These are phyloP conservation scores for Vaccinium macrocarpon DNA, from an alignment of 148 eudicot species.

Conservation along the genomic window DNA sequence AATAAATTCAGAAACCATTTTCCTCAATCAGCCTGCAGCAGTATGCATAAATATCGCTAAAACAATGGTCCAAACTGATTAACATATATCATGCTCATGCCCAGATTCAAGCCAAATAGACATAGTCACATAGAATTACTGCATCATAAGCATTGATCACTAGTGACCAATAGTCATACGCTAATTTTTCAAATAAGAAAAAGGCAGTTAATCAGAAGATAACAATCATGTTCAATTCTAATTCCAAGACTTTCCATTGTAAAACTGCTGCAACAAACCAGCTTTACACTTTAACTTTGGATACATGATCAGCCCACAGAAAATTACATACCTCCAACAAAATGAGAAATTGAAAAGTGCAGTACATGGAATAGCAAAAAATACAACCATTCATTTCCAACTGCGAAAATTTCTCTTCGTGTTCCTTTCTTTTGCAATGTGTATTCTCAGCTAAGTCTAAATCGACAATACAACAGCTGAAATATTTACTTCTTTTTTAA, in stretches of 20 bases:
- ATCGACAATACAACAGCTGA: neutral
- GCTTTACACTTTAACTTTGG: neutral
- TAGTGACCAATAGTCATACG: neutral
- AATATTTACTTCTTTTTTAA: neutral
- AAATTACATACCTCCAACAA: neutral
- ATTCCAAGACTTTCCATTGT: neutral
- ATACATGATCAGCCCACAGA: neutral
- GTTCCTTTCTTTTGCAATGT: neutral
- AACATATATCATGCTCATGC: neutral
- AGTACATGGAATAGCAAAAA: neutral
- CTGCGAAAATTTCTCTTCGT: neutral
- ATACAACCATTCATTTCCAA: neutral
- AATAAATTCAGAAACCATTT: conserved; percentile 43
- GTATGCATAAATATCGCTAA: conserved; percentile 6
- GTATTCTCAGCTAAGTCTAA: neutral
- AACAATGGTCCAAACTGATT: neutral
- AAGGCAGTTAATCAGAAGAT: neutral
- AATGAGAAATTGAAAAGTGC: neutral
- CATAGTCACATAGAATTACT: neutral
- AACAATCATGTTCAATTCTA: neutral
- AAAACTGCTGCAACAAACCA: neutral
- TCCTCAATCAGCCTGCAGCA: conserved; percentile 19
- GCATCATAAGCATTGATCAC: neutral
- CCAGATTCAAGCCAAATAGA: conserved; percentile 6
- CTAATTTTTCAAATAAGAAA: neutral